Conservation (phyloP, 2,329 filamentous ascomycete genomes). For the Akanthomyces lecanii region DNA sequence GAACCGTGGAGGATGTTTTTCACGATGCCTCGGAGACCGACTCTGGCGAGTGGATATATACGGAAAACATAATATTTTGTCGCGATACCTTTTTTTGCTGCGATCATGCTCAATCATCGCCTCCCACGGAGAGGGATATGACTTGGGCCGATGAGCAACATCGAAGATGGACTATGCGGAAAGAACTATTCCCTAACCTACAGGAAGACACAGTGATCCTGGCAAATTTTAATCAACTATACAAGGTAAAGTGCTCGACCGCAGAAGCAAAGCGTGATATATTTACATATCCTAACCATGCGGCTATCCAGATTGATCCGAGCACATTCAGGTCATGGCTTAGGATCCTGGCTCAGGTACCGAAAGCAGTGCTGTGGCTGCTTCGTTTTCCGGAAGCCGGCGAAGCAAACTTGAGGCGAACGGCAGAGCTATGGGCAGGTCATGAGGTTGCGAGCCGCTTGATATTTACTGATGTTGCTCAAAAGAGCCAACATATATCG, state of each 20-base stretch:
- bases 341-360: constrained; percentile 78
- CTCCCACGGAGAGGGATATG: constrained; percentile 60
- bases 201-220: constrained; percentile 83
- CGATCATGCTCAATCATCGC: constrained; percentile 89
- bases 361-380: constrained; percentile 89
- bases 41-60: constrained; percentile 83
- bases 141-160: constrained; percentile 81
- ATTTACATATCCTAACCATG: constrained; percentile 19
- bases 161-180: constrained; percentile 87
- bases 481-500: constrained; percentile 90
- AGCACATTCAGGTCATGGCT: constrained; percentile 95
- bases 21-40: constrained; percentile 63
- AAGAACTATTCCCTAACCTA: constrained; percentile 80
- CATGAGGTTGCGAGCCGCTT: constrained; percentile 80
- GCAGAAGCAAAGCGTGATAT: background rate
- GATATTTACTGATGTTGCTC: constrained; percentile 93
- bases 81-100: constrained; percentile 97
- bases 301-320: constrained; percentile 69
- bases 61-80: constrained; percentile 93
- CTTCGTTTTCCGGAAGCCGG: constrained; percentile 94
- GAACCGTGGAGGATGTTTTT: constrained; percentile 67
- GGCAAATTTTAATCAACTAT: constrained; percentile 97
- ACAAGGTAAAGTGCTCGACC: constrained; percentile 63
- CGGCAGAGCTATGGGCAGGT: constrained; percentile 79
- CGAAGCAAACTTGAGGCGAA: constrained; percentile 77